Conservation (phyloP, 2,329 filamentous ascomycete genomes). For the Claviceps lovelessii region DNA sequence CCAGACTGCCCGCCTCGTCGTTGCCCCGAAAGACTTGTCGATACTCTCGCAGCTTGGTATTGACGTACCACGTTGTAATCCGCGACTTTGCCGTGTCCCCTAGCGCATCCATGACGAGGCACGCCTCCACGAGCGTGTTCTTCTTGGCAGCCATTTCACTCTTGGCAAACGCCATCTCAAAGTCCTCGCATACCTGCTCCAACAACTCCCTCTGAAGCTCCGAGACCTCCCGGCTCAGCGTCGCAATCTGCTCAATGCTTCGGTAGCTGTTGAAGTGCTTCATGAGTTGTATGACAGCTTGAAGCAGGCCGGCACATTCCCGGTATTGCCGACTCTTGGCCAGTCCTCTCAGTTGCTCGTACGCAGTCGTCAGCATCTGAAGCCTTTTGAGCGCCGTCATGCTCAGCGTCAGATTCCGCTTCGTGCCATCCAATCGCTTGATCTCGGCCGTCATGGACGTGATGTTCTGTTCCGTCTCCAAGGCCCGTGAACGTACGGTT, state of each 20-base stretch:
- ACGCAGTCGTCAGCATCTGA: constrained; percentile 98
- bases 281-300: constrained; percentile 95
- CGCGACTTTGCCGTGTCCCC: constrained; percentile 73
- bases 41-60: constrained; percentile 90
- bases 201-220: constrained; percentile 84
- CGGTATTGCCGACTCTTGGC: constrained; percentile 80
- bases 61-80: constrained; percentile 92
- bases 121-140: constrained; percentile 68
- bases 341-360: constrained; percentile 78
- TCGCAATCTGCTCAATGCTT: constrained; percentile 95
- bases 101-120: constrained; percentile 84
- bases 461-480: constrained; percentile 88
- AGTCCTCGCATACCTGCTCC: constrained; percentile 98
- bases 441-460: constrained; percentile 99
- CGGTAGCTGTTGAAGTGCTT: constrained; percentile 96
- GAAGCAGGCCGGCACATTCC: constrained; percentile 83
- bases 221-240: constrained; percentile 78
- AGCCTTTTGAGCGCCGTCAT: constrained; percentile 96
- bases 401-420: constrained; percentile 86
- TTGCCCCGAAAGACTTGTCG: constrained; percentile 90
- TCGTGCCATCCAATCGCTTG: constrained; percentile 90
- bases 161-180: constrained; percentile 88
- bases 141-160: constrained; percentile 60
- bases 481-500: constrained; percentile 72
- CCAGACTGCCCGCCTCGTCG: constrained; percentile 87